Base-by-base conservation (phyloP, 768 basidiomycete species). In the Symmetrospora coprosmae region DNA sequence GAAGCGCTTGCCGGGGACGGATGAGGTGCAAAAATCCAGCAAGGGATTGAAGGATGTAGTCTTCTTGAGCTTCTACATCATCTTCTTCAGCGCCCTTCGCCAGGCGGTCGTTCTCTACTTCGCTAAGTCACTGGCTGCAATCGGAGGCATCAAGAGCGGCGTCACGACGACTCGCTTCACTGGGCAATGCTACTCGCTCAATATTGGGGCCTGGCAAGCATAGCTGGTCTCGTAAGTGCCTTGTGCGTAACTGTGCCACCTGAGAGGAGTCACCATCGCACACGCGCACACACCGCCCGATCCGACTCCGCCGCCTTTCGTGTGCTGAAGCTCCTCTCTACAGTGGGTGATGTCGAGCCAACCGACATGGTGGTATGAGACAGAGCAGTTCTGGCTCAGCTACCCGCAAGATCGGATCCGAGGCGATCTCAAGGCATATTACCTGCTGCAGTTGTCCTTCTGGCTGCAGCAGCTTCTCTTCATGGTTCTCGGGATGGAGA, bases 401-500 rank as follows among this genome's bases (percentile, higher is more conserved):
- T 71, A 21, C 45, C 41, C 69, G 28, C 68, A 69, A 56, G 66
- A 64, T 63, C 78, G 84, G 45, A 86, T 99, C 85, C 79, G 78
- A 25, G 81, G 82, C 0, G 78, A 82, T 64, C 75, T 97, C 66
- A 99, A 99, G 74, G 73, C 79, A 41, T 97, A 94, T 75, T 97
- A 97, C 71, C 82, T 99, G 56, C 80, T 90, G 75, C 92, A 99
- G 70, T 79, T 81, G 61, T 78, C 90, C 1, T 96, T 94, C 72
- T 97, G 94, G 94, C 79, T 82, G 46, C 91, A 97, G 69, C 90
- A 99, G 71, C 78, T 91, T 62, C 73, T 97, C 19, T 82, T 99
- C 17, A 78, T 96, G 7, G 74, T 85, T 2, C 78, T 91, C 13
- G 76, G 82, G 45, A 79, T 99, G 16, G 94, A 99, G 74, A 97